A percentile compares a stretch with the other conserved stretches of the same genome.
Conservation (phyloP, 164 flowering plant species). For the Sextonia rubra region DNA sequence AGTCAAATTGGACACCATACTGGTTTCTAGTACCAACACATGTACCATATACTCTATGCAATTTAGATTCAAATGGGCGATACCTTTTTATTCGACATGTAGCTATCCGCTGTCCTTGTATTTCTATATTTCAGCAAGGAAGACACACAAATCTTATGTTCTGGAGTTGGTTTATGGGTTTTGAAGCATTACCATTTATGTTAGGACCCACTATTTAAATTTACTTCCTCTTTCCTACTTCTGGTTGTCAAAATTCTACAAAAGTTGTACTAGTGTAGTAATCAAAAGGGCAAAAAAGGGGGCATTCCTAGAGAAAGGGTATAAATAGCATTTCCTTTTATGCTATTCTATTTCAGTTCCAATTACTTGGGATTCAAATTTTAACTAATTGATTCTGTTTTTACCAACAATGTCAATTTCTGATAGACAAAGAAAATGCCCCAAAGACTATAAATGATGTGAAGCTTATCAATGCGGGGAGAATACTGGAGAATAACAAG, state of each 20-base stretch:
- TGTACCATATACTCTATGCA: no score
- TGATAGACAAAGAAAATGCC: conserved; percentile 45
- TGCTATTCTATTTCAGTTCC: background rate
- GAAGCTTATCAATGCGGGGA: conserved; percentile 73
- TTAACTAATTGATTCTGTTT: background rate
- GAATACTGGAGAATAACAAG: conserved; percentile 55
- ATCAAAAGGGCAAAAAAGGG: background rate
- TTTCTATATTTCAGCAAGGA: background rate
- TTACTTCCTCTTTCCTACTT: background rate
- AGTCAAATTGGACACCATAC: no score
- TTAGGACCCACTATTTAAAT: background rate
- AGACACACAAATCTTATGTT: background rate
- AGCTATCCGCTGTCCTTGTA: background rate
- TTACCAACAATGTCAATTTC: background rate
- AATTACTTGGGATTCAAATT: background rate
- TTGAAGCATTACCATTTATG: background rate
- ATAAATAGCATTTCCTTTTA: background rate
- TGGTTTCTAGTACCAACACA: no score
- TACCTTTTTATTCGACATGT: background rate
- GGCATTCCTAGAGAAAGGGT: background rate
- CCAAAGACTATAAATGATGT: conserved; percentile 54
- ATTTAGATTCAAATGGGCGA: background rate
- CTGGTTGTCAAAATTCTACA: background rate
- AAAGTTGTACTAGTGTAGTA: background rate
- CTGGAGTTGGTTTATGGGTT: background rate